Conservation (phyloP, 2,329 filamentous ascomycete genomes). For the Lizonia empirigonia region DNA sequence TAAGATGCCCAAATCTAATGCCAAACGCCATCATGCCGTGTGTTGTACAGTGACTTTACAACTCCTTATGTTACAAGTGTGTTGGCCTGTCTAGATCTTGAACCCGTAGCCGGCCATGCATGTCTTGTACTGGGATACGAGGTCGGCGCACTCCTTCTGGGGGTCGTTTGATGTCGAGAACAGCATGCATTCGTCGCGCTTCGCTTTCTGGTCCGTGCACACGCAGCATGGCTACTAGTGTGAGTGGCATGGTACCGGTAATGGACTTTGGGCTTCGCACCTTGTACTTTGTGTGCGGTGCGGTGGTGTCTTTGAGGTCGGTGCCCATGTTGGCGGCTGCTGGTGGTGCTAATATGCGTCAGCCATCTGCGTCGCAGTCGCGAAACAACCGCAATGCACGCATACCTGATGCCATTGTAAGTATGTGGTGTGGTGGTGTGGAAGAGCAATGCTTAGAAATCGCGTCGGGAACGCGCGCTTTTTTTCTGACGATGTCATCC, state of each 20-base stretch:
- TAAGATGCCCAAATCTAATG: conserved; percentile 24
- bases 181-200: conserved; percentile 97
- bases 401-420: conserved; percentile 15
- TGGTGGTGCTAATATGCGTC: conserved; percentile 31
- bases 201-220: conserved; percentile 92
- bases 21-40: conserved; percentile 39
- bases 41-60: conserved; percentile 36
- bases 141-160: conserved; percentile 78
- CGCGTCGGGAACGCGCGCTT: conserved; percentile 12
- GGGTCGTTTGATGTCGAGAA: conserved; percentile 87
- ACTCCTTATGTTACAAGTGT: conserved; percentile 11
- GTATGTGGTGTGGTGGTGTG: conserved; percentile 11
- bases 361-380: not conserved
- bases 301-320: conserved; percentile 51
- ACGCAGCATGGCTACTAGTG: conserved; percentile 84
- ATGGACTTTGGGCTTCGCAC: conserved; percentile 28
- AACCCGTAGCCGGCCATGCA: conserved; percentile 97
- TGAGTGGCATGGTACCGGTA: conserved; percentile 5
- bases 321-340: conserved; percentile 53
- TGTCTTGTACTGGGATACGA: conserved; percentile 82
- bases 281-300: conserved; percentile 52
- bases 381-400: not conserved
- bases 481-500: conserved; percentile 17
- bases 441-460: conserved; percentile 16
- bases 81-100: conserved; percentile 54